Percentiles rank a stretch among this genome's conserved stretches.
Evolutionary conservation across 148 eudicot genomes (phyloP).

Genomic region (Rhododendron vialii): DNA sequence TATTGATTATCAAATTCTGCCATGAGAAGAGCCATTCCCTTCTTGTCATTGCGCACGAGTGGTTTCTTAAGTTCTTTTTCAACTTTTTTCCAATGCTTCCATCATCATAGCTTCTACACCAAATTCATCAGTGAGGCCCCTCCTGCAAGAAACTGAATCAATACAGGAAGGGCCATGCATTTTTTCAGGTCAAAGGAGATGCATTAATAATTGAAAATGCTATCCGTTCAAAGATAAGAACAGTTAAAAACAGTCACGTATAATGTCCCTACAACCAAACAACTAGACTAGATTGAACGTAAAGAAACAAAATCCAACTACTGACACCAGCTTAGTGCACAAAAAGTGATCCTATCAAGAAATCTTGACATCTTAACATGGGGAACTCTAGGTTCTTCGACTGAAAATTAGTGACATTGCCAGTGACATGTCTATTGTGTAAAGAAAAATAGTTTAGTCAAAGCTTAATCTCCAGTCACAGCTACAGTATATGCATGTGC

Average conservation of each 20-base stretch:
- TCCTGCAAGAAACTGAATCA: conserved; percentile 40
- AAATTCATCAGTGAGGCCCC: conserved; percentile 77
- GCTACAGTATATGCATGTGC: not conserved
- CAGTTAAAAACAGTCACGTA: not conserved
- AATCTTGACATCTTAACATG: not conserved
- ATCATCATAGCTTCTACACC: conserved; percentile 92
- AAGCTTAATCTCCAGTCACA: not conserved
- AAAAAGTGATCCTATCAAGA: not conserved
- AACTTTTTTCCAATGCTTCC: conserved; percentile 82
- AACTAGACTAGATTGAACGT: not conserved
- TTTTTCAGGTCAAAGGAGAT: not conserved
- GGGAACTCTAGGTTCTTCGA: not conserved
- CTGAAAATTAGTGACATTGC: not conserved
- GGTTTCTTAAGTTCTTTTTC: conserved; percentile 84
- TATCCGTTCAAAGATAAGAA: not conserved
- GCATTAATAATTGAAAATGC: not conserved
- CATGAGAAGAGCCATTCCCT: conserved; percentile 60
- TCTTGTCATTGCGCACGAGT: conserved; percentile 77
- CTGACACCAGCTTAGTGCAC: not conserved
- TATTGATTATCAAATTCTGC: conserved; percentile 75
- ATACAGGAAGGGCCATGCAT: not conserved
- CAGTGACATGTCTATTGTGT: not conserved
- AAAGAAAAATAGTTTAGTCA: not conserved
- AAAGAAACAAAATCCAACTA: not conserved
- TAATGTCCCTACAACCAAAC: not conserved